phyloP scores from a whole-genome alignment of 2,329 filamentous ascomycete species.

The Chaetomium olivaceum region DNA sequence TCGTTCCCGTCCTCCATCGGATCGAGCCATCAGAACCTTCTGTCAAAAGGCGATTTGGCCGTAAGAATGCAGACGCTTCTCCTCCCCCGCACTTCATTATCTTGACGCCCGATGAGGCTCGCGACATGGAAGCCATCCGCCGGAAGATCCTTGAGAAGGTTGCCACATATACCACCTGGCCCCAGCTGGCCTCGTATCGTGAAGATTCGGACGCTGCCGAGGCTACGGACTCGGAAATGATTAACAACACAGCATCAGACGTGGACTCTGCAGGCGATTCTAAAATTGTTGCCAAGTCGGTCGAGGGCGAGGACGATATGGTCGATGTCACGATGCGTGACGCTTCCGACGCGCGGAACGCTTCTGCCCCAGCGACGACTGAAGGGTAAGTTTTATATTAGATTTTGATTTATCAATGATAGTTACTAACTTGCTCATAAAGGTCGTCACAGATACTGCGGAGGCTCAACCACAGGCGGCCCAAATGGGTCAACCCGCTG shows the following conservation, averaged over 20 bases:
- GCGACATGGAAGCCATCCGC: conserved; percentile 67
- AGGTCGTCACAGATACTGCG: conserved; percentile 41
- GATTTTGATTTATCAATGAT: not conserved
- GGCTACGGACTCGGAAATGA: conserved; percentile 65
- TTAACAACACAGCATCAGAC: conserved; percentile 59
- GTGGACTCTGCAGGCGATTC: conserved; percentile 67
- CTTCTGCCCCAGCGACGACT: conserved; percentile 24
- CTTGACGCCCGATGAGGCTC: conserved; percentile 70
- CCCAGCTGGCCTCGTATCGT: conserved; percentile 59
- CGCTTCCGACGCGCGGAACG: conserved; percentile 42
- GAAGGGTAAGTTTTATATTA: conserved; percentile 35
- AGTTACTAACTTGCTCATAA: conserved; percentile 3
- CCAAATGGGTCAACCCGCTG: conserved; percentile 54
- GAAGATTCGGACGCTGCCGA: conserved; percentile 52
- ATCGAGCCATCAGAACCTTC: conserved; percentile 39
- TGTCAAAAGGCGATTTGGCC: conserved; percentile 15
- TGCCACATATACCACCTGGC: conserved; percentile 72
- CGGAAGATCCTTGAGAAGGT: conserved; percentile 78
- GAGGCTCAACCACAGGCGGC: conserved; percentile 52
- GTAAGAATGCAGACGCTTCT: conserved; percentile 23
- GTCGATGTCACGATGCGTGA: conserved; percentile 88
- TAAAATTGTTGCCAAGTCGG: conserved; percentile 73
- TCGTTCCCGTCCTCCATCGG: conserved; percentile 72
- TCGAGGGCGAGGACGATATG: conserved; percentile 86
- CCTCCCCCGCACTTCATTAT: conserved; percentile 70